Base-by-base conservation (phyloP, 2,329 filamentous ascomycete species). In the Rutstroemia sp. region DNA sequence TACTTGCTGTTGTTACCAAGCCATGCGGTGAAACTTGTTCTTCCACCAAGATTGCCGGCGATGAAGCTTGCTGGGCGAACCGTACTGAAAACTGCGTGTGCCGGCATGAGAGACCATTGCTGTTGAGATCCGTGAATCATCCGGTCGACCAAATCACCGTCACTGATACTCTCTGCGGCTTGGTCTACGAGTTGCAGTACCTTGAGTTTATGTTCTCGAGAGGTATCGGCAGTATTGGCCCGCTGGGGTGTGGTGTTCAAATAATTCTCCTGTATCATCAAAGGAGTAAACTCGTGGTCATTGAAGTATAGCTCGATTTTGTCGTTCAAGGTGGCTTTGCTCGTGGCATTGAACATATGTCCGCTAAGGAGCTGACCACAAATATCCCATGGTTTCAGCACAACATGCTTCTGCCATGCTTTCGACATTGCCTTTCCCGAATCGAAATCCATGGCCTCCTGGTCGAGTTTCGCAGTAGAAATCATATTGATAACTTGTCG, bases 291-390 rank as follows among this genome's bases (percentile, higher is more conserved):
- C 66, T 99, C 94, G 68, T 99, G 94, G 66, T 99, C 94, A 71
- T 99, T 97, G 78, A 99, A 99, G 72, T 99, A 99, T 1, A 99
- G 82, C 73, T 99, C 92, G 61, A 95, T 94, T 77, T 99, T 99
- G 71, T 99, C 92, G 69, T 97, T 97, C 38, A 99, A 76, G 0
- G 90, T 95, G 3, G 89, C 78, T 63, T 90, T 95, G 73, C 90
- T 95, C 50, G 85, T 83, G 4, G 85, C 80, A 23, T 88, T 80
- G 72, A 97, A 99, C 72, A 96, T 83, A 39, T 90, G 90, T 4
- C 90, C 86, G 25, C 83, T 90, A 5, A 99, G 81, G 69, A 99
- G 90, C 74, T 96, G 96, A 69, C 88, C 82, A 60, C 90, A 92
- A 66, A 99, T 99, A 68, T 99, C 94, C 94, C 94, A 99, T 0